Base-by-base conservation (phyloP, 1,139 yeast species). In the Hyphopichia burtonii region DNA sequence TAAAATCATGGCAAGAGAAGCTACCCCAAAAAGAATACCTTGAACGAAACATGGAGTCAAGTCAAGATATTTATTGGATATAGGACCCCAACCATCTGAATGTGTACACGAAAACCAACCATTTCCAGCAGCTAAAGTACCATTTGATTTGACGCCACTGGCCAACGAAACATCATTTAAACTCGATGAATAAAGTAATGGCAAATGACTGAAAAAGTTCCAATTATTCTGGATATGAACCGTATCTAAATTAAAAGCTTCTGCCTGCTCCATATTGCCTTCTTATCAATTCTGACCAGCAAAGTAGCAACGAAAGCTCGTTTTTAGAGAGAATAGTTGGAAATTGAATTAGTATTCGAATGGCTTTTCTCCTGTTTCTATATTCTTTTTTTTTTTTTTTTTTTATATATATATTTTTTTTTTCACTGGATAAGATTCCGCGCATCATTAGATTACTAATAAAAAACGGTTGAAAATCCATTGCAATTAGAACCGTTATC, bases 1-100 rank as follows among this genome's bases (percentile, higher is more conserved):
- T 0, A 79, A 34, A 3, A 90, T 55, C 65, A 86, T 68, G 32
- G 80, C 64, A 10, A 76, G 17, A 3, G 85, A 79, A 1, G 82
- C 63, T 1, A 71, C 41, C 31, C 80, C 77, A 47, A 79, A 66
- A 8, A 88, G 58, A 0, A 76, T 67, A 31, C 96, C 97, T 53
- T 86, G 88, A 34, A 85, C 70, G 55, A 91, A 83, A 56, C 98
- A 91, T 2, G 93, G 86, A 1, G 96, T 82, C 44, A 89, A 75
- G 54, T 86, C 95, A 38, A 79, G 79, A 52, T 80, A 79, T 7
- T 52, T 41, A 34, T 71, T 41, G 74, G 86, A 68, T 9, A 86
- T 61, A 0, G 94, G 88, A 1, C 87, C 86, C 83, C 90, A 86
- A 2, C 96, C 96, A 48, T 83, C 89, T 20, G 41, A 33, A n/a